Conservation (phyloP, 1,284 basidiomycete species). For the Pseudozyma sp. region DNA sequence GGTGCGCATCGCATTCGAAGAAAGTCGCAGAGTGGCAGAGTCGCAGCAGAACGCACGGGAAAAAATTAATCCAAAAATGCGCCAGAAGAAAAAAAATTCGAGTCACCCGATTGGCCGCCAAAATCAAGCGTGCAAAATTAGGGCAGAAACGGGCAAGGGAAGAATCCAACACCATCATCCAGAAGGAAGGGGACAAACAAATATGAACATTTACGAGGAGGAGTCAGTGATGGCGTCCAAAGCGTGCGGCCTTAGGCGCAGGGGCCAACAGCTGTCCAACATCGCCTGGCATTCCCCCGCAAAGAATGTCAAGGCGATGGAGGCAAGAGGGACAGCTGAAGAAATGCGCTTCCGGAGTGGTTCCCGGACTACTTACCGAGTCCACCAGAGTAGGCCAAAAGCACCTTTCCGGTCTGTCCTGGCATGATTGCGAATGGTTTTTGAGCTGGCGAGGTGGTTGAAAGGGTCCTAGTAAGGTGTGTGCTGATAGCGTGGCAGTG, state of each 20-base stretch:
- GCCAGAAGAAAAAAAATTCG: conserved; percentile 27
- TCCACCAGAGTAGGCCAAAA: conserved; percentile 97
- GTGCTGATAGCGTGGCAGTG: neutral
- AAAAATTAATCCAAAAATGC: conserved; percentile 20
- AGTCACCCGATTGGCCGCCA: conserved; percentile 33
- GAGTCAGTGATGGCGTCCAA: conserved; percentile 40
- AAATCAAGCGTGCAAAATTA: neutral
- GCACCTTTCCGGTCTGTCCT: conserved; percentile 78
- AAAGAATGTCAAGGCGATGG: conserved; percentile 1
- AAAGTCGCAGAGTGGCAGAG: neutral
- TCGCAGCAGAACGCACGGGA: neutral
- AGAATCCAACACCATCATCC: conserved; percentile 4
- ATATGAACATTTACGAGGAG: conserved; percentile 13
- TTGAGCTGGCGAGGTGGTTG: neutral
- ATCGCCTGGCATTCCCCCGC: conserved; percentile 32
- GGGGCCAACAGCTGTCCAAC: conserved; percentile 40
- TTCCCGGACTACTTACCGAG: conserved; percentile 77
- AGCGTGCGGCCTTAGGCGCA: conserved; percentile 12
- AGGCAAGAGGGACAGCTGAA: conserved; percentile 14
- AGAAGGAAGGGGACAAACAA: neutral
- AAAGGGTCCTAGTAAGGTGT: no score
- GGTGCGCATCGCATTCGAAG: conserved; percentile 11
- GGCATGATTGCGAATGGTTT: conserved; percentile 35
- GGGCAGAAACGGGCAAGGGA: neutral
- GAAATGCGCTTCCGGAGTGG: conserved; percentile 30